phyloP scores from a whole-genome alignment of 306 rosid species.

The Vicia sativa region DNA sequence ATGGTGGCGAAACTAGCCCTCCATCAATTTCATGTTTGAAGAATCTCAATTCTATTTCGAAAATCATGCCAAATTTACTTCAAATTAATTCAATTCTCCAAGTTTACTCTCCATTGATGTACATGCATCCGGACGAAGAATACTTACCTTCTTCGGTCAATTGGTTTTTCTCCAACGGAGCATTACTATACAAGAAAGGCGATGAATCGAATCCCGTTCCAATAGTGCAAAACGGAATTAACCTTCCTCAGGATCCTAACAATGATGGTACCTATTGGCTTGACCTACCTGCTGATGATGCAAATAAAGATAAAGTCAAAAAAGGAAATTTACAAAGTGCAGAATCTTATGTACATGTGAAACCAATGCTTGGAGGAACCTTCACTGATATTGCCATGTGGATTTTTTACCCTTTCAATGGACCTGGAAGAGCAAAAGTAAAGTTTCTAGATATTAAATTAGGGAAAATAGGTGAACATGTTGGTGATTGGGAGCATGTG shows the following conservation, averaged over 20 bases:
- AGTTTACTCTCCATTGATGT: slow-evolving; percentile 60
- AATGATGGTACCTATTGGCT: slow-evolving; percentile 78
- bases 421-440: slow-evolving; percentile 72
- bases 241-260: slow-evolving; percentile 71
- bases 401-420: slow-evolving; percentile 88
- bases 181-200: slow-evolving; percentile 52
- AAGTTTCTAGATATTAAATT: slow-evolving; percentile 46
- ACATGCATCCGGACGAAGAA: slow-evolving; percentile 67
- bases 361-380: slow-evolving; percentile 79
- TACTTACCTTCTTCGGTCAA: slow-evolving; percentile 62
- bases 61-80: slow-evolving; percentile 55
- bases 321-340: slow-evolving; percentile 53
- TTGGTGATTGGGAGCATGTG: slow-evolving; percentile 85
- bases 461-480: slow-evolving; percentile 70
- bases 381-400: slow-evolving; percentile 71
- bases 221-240: slow-evolving; percentile 53
- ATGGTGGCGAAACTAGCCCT: background rate
- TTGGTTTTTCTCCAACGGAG: slow-evolving; percentile 74
- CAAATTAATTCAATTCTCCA: slow-evolving; percentile 54
- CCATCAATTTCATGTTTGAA: slow-evolving; percentile 57
- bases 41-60: slow-evolving; percentile 40
- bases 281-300: slow-evolving; percentile 58
- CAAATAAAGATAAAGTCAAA: slow-evolving; percentile 57
- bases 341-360: slow-evolving; percentile 55
- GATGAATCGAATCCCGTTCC: slow-evolving; percentile 58